A percentile compares a stretch with the other conserved stretches of the same genome.
These are phyloP conservation scores for Trichopus zeylanicus DNA, from an alignment of 116 monocot genomes.

Conservation along the genomic window DNA sequence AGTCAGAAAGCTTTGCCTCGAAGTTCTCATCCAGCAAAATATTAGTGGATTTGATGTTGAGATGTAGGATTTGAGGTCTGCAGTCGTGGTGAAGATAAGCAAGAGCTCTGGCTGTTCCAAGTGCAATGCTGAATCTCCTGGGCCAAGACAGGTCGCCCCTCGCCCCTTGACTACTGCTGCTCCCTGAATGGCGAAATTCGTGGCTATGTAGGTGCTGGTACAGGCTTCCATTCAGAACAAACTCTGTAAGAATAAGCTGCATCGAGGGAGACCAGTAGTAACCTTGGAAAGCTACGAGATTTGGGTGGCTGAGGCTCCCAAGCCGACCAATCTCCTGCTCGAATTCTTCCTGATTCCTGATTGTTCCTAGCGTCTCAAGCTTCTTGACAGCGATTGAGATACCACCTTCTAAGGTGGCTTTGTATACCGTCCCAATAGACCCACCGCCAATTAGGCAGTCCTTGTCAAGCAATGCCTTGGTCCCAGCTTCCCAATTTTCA, in stretches of 20 bases:
- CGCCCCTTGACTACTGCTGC: constrained; percentile 17
- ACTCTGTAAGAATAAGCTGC: constrained; percentile 82
- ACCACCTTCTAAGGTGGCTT: constrained; percentile 61
- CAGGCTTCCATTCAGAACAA: constrained; percentile 64
- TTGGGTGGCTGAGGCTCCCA: constrained; percentile 58
- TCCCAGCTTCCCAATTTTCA: constrained; percentile 93
- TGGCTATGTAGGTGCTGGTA: constrained; percentile 79
- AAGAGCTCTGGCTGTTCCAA: constrained; percentile 78
- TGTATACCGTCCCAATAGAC: constrained; percentile 82
- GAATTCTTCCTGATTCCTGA: constrained; percentile 85
- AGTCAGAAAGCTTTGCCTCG: constrained; percentile 77
- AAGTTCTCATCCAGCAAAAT: constrained; percentile 65
- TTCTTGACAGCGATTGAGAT: constrained; percentile 88
- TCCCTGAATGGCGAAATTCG: constrained; percentile 9
- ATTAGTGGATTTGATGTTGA: constrained; percentile 89
- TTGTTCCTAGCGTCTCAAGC: constrained; percentile 76
- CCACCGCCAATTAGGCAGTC: constrained; percentile 74
- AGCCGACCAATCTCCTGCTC: constrained; percentile 81
- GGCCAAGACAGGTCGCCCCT: constrained; percentile 56
- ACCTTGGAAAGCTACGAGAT: constrained; percentile 73
- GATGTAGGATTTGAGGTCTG: constrained; percentile 76
- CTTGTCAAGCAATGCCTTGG: constrained; percentile 84
- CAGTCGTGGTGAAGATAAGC: constrained; percentile 95
- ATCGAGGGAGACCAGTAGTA: constrained; percentile 87
- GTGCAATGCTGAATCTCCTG: constrained; percentile 63